phyloP scores from a whole-genome alignment of 2,329 filamentous ascomycete genomes.

The Penicillium sp. region DNA sequence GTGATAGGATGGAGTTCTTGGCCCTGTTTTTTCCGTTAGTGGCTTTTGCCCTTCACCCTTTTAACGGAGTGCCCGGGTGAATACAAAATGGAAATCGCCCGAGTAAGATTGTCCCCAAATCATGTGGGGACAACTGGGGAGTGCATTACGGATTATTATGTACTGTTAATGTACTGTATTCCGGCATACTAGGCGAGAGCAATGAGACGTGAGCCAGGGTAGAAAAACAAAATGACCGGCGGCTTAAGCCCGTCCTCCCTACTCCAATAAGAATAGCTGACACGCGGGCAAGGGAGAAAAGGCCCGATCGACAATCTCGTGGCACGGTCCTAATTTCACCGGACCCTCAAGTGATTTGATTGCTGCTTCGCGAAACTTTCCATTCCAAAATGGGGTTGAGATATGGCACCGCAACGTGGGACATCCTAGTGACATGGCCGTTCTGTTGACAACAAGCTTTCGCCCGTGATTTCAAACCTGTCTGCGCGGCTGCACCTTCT shows the following conservation, averaged over 20 bases:
- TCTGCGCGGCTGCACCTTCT: neutral
- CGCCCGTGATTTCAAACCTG: slow-evolving; percentile 5
- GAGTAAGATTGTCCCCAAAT: neutral
- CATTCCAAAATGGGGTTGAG: neutral
- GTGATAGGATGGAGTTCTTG: neutral
- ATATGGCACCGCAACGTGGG: neutral
- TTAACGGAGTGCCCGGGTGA: no score
- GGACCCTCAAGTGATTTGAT: neutral
- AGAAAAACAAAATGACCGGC: neutral
- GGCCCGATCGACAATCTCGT: neutral
- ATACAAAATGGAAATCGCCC: neutral
- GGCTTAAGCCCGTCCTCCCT: neutral
- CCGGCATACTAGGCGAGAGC: neutral
- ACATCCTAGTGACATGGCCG: neutral
- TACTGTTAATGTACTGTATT: neutral
- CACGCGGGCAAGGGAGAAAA: neutral
- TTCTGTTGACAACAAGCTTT: slow-evolving; percentile 15
- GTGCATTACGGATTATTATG: neutral
- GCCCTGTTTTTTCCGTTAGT: neutral
- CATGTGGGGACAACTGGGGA: neutral
- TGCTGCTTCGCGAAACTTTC: neutral
- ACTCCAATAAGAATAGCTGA: neutral
- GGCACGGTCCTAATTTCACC: neutral
- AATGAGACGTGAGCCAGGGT: neutral
- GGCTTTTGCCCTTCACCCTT: neutral